Percentiles rank a stretch among this genome's conserved stretches.
These are phyloP conservation scores for Trichophyton equinum DNA, from an alignment of 2,329 filamentous ascomycete genomes.

Conservation along the genomic window DNA sequence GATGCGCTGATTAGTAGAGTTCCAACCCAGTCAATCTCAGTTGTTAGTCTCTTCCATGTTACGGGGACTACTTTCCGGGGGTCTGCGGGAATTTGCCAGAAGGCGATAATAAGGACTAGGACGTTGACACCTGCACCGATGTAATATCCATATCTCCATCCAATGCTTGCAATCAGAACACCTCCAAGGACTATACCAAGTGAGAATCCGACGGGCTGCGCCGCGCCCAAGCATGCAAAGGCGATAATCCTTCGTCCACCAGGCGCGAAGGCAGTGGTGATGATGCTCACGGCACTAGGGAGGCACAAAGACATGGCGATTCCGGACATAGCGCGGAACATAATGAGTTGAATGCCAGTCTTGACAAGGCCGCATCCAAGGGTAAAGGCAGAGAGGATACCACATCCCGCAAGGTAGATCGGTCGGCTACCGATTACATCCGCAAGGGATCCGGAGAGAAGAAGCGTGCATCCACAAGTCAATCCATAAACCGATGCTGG, in stretches of 20 bases:
- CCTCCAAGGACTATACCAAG: slow-evolving; percentile 40
- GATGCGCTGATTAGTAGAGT: slow-evolving; percentile 35
- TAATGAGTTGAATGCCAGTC: slow-evolving; percentile 32
- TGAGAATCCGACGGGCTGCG: slow-evolving; percentile 39
- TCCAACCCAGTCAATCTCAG: slow-evolving; percentile 42
- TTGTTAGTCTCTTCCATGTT: slow-evolving; percentile 5
- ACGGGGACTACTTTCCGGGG: slow-evolving; percentile 7
- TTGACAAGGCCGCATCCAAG: slow-evolving; percentile 30
- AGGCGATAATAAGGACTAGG: slow-evolving; percentile 5
- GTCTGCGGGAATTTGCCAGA: slow-evolving; percentile 11
- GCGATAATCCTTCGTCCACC: slow-evolving; percentile 39
- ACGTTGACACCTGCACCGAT: slow-evolving; percentile 33
- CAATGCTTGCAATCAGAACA: slow-evolving; percentile 38
- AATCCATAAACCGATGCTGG: slow-evolving; percentile 24
- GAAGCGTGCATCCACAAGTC: slow-evolving; percentile 33
- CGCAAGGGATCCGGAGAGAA: slow-evolving; percentile 38
- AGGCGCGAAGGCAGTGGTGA: slow-evolving; percentile 33
- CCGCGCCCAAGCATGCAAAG: slow-evolving; percentile 38
- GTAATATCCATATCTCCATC: slow-evolving; percentile 44
- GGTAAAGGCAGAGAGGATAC: slow-evolving; percentile 31
- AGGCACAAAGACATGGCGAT: slow-evolving; percentile 36
- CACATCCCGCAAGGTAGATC: slow-evolving; percentile 35
- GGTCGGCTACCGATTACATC: slow-evolving; percentile 38
- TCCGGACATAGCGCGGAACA: slow-evolving; percentile 35
- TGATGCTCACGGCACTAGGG: slow-evolving; percentile 36